These are phyloP conservation scores for Lathyrus oleraceus DNA, from an alignment of 306 rosid genomes.

Conservation along the genomic window DNA sequence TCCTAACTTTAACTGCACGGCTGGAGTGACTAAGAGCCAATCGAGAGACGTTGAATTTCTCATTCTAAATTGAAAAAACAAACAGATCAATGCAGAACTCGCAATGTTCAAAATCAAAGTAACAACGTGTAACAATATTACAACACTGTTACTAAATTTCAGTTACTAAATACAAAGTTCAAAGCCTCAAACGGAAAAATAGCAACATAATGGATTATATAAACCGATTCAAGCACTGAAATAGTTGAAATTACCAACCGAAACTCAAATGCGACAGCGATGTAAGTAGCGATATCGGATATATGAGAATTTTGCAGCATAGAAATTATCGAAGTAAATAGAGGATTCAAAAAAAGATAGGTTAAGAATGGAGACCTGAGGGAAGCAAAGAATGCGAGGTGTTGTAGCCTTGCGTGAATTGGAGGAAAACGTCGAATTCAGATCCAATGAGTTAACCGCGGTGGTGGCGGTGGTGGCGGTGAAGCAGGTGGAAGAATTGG, in stretches of 20 bases:
- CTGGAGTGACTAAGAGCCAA: conserved; percentile 40
- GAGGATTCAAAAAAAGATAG: neutral
- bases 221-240: neutral
- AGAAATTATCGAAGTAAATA: conserved; percentile 20
- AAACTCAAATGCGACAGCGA: conserved; percentile 12
- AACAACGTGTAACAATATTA: neutral
- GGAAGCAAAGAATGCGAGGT: conserved; percentile 38
- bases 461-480: conserved; percentile 36
- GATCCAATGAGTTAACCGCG: conserved; percentile 33
- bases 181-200: conserved; percentile 4
- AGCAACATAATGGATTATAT: neutral
- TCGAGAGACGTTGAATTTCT: conserved; percentile 35
- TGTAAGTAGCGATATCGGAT: neutral
- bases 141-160: neutral
- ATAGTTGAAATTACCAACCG: neutral
- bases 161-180: neutral
- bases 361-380: conserved; percentile 39
- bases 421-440: conserved; percentile 18
- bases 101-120: neutral
- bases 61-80: conserved; percentile 46
- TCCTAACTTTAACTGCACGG: conserved; percentile 29
- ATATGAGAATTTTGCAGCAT: conserved; percentile 8
- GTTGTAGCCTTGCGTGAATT: conserved; percentile 9
- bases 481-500: conserved; percentile 50
- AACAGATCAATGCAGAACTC: conserved; percentile 4